Evolutionary conservation across 1,139 yeast species (phyloP).

Genomic region (Pichia sp.): DNA sequence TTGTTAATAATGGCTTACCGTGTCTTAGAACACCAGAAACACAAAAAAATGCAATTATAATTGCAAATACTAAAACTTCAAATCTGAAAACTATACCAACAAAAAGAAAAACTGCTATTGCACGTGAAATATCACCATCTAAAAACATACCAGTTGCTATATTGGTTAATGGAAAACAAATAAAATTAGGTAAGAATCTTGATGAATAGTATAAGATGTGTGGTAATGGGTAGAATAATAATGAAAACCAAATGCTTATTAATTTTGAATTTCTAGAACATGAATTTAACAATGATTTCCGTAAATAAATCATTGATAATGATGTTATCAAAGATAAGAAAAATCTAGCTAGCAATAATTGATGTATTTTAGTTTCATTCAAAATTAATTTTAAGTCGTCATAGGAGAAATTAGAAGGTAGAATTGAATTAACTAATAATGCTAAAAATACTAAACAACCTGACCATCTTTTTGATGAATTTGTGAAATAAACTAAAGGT

Average conservation of each 20-base stretch:
- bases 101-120: conserved; percentile 55
- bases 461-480: conserved; percentile 37
- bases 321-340: conserved; percentile 21
- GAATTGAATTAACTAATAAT: conserved; percentile 23
- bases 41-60: conserved; percentile 27
- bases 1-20: conserved; percentile 19
- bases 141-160: conserved; percentile 47
- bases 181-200: conserved; percentile 79
- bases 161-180: conserved; percentile 71
- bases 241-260: conserved; percentile 51
- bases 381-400: not conserved
- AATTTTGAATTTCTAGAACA: conserved; percentile 22
- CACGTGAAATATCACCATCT: conserved; percentile 40
- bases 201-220: conserved; percentile 73
- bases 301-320: conserved; percentile 6
- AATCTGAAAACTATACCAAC: conserved; percentile 64
- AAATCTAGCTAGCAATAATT: conserved; percentile 39
- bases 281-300: conserved; percentile 6
- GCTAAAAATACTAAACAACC: conserved; percentile 43
- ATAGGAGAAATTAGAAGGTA: conserved; percentile 8
- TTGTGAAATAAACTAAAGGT: conserved; percentile 13
- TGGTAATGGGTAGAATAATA: conserved; percentile 62
- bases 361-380: conserved; percentile 12
- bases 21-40: conserved; percentile 8
- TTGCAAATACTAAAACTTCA: conserved; percentile 62